Conservation (phyloP, 768 basidiomycete species). For the Botryobasidium botryosum region DNA sequence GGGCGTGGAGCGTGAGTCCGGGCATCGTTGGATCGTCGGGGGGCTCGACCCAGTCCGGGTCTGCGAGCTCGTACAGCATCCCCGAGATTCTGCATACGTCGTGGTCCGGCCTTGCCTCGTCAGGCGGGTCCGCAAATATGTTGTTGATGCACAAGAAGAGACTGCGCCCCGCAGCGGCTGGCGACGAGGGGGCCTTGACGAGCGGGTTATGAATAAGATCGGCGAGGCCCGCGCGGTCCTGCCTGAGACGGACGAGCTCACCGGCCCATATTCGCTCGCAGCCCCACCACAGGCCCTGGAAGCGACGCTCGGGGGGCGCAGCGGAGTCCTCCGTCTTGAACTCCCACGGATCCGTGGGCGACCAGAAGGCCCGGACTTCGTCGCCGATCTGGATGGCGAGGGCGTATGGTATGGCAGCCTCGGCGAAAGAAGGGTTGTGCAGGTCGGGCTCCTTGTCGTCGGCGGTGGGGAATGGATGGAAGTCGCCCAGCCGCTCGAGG, state of each 20-base stretch:
- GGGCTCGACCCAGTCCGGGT: not conserved
- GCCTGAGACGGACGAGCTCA: slow-evolving; percentile 10
- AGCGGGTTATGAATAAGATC: no score
- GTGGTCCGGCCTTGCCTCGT: not conserved
- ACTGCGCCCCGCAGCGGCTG: not conserved
- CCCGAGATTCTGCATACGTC: not conserved
- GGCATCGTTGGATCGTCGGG: no score
- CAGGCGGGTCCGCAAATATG: not conserved
- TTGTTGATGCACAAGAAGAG: not conserved
- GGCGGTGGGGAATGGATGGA: slow-evolving; percentile 5
- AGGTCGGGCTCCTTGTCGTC: not conserved
- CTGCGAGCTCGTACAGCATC: not conserved
- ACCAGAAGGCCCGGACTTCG: not conserved
- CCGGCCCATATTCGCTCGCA: slow-evolving; percentile 10
- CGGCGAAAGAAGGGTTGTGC: slow-evolving; percentile 22
- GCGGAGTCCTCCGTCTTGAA: not conserved
- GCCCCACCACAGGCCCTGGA: slow-evolving; percentile 12
- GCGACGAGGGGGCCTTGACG: not conserved
- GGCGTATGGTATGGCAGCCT: slow-evolving; percentile 45
- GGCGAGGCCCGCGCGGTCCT: not conserved
- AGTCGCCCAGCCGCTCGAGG: not conserved
- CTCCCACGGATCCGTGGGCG: not conserved
- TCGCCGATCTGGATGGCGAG: slow-evolving; percentile 45
- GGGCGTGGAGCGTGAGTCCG: no score
- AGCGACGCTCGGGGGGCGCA: not conserved